A percentile compares a stretch with the other conserved stretches of the same genome.
Conservation (phyloP, 2,329 filamentous ascomycete species). For the Tolypocladium paradoxum region DNA sequence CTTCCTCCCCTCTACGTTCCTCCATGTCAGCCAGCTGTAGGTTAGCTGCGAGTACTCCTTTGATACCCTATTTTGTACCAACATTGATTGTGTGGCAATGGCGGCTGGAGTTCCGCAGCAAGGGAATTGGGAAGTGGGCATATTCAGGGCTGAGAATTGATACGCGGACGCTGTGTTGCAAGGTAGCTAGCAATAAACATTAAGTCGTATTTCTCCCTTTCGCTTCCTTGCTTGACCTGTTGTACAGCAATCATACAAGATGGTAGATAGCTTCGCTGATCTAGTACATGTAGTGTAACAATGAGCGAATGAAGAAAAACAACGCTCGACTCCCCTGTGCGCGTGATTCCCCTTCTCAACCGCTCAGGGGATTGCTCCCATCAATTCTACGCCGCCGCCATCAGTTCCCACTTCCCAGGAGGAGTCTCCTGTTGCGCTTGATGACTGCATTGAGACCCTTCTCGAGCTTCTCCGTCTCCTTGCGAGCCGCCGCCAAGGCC, state of each 20-base stretch:
- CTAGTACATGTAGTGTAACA: neutral
- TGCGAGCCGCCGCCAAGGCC: conserved; percentile 38
- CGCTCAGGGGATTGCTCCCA: neutral
- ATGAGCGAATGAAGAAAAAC: neutral
- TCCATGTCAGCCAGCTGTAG: neutral
- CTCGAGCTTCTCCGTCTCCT: conserved; percentile 52
- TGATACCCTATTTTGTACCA: neutral
- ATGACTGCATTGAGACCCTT: conserved; percentile 49
- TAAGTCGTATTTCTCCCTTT: too few species aligned
- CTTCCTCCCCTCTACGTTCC: neutral
- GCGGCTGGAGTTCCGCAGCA: neutral
- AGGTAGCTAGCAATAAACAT: neutral
- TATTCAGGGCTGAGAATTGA: neutral
- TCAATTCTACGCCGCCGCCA: neutral
- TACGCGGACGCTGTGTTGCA: neutral
- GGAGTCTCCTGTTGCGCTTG: conserved; percentile 46
- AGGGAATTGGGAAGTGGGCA: neutral
- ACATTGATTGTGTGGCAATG: neutral
- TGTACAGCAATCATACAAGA: neutral
- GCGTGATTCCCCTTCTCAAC: neutral
- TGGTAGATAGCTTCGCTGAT: neutral
- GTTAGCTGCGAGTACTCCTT: neutral
- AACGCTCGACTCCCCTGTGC: neutral
- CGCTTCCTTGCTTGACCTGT: neutral
- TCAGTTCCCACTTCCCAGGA: conserved; percentile 27